phyloP scores from a whole-genome alignment of 805 yeast species.

The Wickerhamiella bombiphila region DNA sequence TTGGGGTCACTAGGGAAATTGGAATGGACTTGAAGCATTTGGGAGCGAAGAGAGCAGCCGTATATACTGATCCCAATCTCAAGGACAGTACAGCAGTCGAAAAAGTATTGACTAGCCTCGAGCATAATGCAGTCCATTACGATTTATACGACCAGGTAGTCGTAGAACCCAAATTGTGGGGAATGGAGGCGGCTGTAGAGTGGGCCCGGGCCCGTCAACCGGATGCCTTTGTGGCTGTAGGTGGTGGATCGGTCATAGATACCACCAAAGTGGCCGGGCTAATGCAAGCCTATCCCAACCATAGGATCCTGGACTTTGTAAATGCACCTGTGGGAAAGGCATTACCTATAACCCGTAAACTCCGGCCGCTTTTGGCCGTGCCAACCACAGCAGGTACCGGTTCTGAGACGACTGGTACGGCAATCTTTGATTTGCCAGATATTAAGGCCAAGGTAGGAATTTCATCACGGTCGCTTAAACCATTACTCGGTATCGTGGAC shows the following conservation, averaged over 20 bases:
- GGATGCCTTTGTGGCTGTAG: slow-evolving; percentile 31
- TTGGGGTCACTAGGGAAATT: slow-evolving; percentile 26
- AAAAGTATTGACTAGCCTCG: slow-evolving; percentile 23
- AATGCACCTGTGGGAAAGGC: slow-evolving; percentile 26
- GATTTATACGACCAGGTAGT: slow-evolving; percentile 25
- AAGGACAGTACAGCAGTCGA: slow-evolving; percentile 21
- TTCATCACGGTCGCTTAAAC: slow-evolving; percentile 30
- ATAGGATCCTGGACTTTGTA: slow-evolving; percentile 13
- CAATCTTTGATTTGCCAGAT: slow-evolving; percentile 29
- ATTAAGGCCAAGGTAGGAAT: slow-evolving; percentile 31
- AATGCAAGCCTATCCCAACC: slow-evolving; percentile 36
- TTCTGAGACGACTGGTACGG: slow-evolving; percentile 33
- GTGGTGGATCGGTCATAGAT: slow-evolving; percentile 36
- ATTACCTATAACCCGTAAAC: slow-evolving; percentile 22
- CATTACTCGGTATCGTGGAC: slow-evolving; percentile 31
- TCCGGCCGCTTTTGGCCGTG: slow-evolving; percentile 30
- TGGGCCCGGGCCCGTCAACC: slow-evolving; percentile 26
- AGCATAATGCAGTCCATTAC: slow-evolving; percentile 23
- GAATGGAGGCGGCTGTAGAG: slow-evolving; percentile 24
- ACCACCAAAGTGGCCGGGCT: slow-evolving; percentile 32
- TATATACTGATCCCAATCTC: slow-evolving; percentile 25
- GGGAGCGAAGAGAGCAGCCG: slow-evolving; percentile 23
- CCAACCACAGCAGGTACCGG: slow-evolving; percentile 37
- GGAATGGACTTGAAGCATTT: slow-evolving; percentile 26
- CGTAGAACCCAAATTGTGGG: slow-evolving; percentile 27